phyloP scores from a whole-genome alignment of 805 yeast species.

The Schwanniomyces vanrijiae region DNA sequence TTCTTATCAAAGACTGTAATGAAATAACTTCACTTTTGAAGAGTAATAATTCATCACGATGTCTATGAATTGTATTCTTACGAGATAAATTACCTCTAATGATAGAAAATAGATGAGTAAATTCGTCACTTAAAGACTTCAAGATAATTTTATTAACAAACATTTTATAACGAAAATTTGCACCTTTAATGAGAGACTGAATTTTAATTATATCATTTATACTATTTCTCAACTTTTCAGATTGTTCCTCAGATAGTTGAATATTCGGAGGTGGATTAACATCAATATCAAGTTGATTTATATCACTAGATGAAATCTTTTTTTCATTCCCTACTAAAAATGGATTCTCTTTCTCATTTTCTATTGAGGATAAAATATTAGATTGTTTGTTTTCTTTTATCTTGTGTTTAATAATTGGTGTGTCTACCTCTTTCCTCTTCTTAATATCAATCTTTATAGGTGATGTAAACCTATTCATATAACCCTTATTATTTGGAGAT shows the following conservation, averaged over 20 bases:
- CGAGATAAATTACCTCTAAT: constrained; percentile 49
- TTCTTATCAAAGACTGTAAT: constrained; percentile 41
- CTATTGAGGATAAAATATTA: not conserved
- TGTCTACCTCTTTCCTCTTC: not conserved
- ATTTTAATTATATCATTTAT: constrained; percentile 42
- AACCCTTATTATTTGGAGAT: constrained; percentile 14
- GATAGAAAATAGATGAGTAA: constrained; percentile 48
- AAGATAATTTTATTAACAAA: constrained; percentile 64
- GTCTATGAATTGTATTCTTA: constrained; percentile 28
- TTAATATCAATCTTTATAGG: constrained; percentile 8
- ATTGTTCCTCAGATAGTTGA: not conserved
- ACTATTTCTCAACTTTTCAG: not conserved
- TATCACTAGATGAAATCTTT: not conserved
- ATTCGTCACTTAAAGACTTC: constrained; percentile 52
- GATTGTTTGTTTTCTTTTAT: not conserved
- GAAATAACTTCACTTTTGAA: constrained; percentile 31
- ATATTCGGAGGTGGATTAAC: not conserved
- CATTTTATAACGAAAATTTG: constrained; percentile 60
- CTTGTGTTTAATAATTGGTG: not conserved
- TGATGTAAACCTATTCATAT: constrained; percentile 21
- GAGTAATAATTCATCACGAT: constrained; percentile 31
- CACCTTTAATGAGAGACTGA: constrained; percentile 73
- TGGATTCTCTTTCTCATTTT: not conserved
- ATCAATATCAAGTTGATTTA: not conserved
- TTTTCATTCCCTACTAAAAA: not conserved